phyloP scores from a whole-genome alignment of 1,284 basidiomycete species.

The Rhodotorula sp. region DNA sequence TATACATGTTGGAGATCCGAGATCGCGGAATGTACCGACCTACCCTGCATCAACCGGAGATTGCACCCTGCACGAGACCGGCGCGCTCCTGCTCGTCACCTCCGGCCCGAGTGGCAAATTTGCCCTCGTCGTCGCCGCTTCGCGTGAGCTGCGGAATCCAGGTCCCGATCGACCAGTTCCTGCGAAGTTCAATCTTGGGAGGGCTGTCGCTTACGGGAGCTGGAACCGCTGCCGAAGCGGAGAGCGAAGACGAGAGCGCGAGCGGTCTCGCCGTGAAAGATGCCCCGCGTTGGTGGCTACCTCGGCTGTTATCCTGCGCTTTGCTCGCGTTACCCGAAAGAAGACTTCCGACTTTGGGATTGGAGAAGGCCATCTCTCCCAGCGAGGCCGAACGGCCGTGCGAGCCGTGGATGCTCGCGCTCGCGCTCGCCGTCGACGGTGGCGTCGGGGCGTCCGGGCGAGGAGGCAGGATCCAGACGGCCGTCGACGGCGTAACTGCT shows the following conservation, averaged over 20 bases:
- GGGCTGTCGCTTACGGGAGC: not conserved
- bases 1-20: not conserved
- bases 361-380: not conserved
- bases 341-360: not conserved
- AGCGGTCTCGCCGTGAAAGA: constrained; percentile 2
- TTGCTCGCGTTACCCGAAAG: not conserved
- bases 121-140: not conserved
- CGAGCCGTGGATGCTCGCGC: too few species aligned
- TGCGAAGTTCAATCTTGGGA: constrained; percentile 8
- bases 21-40: not conserved
- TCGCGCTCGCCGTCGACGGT: too few species aligned
- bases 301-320: too few species aligned
- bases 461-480: too few species aligned
- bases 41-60: not conserved
- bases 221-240: not conserved
- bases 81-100: not conserved
- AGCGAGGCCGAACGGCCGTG: not conserved
- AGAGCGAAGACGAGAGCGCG: not conserved
- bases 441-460: too few species aligned
- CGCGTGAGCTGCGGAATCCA: constrained; percentile 9
- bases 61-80: not conserved
- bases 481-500: too few species aligned
- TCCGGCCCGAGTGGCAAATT: not conserved
- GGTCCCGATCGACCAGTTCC: constrained; percentile 13
- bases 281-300: not conserved